Evolutionary conservation across 1,284 basidiomycete genomes (phyloP).

Genomic region (Mycosarcoma mackinlayi): DNA sequence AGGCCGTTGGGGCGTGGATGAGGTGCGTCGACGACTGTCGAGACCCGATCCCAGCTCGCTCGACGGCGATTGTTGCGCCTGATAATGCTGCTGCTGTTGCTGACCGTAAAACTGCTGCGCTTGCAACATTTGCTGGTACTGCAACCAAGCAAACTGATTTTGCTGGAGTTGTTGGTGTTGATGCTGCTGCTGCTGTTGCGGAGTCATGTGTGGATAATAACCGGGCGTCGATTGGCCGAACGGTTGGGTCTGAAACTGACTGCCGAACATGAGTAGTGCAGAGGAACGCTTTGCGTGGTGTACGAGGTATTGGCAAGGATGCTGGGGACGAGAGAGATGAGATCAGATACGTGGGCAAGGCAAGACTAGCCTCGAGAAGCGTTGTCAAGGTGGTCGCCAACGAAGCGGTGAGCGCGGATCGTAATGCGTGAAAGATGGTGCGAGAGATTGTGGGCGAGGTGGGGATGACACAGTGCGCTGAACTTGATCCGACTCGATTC

Average conservation of each 20-base stretch:
- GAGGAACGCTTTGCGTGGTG: not conserved
- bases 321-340: not conserved
- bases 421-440: no score
- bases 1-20: conserved; percentile 61
- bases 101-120: conserved; percentile 48
- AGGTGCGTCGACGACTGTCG: conserved; percentile 53
- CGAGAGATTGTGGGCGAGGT: not conserved
- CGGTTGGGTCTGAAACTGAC: conserved; percentile 52
- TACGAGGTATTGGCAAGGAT: no score
- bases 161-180: conserved; percentile 42
- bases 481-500: not conserved
- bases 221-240: conserved; percentile 54
- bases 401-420: no score
- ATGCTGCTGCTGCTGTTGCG: conserved; percentile 44
- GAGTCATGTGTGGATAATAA: conserved; percentile 48
- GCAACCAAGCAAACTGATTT: conserved; percentile 57
- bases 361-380: no score
- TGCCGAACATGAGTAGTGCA: conserved; percentile 38
- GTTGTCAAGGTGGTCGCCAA: no score
- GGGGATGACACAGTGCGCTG: not conserved
- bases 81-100: conserved; percentile 38
- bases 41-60: conserved; percentile 24
- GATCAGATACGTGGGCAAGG: no score
- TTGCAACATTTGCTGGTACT: conserved; percentile 62
- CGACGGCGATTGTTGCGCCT: conserved; percentile 13